Evolutionary conservation across 2,329 filamentous ascomycete species (phyloP), one percentile per base, ranked within the genome.

Genomic region (Aureobasidium pullulans): DNA sequence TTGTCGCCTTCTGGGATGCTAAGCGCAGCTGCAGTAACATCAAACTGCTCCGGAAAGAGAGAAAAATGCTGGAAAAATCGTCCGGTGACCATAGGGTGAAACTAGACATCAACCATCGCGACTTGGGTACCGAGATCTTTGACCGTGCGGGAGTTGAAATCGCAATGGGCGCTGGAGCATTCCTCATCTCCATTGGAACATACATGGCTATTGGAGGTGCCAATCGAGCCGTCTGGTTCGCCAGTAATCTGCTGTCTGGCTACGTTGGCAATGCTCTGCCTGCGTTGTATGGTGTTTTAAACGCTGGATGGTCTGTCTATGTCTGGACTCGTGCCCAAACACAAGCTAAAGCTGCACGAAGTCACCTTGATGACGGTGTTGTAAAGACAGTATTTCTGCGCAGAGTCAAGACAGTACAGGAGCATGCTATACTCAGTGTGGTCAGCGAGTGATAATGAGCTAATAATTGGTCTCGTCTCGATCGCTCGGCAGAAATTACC

Each of bases 191-290:
- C 6, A 64, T 74, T 0, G 81, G 81, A 8, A 82, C 81, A 0
- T 73, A 77, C 60, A 74, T 83, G 75, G 81, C 81, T 9, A 81
- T 83, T 15, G 77, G 71, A 1, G 81, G 81, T 1, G 75, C 71
- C 0, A 71, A 81, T 50, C 68, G 32, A 0, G 61, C 37, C 0
- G 71, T 82, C 0, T 83, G 69, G 59, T 4, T 68, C 0, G 75
- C 77, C 0, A 81, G 77, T 64, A 84, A 84, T 58, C 66, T 82
- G 1, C 66, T 83, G 0, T 82, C 81, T 0, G 81, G 81, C 1
- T 83, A 82, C 61, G 71, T 84, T 16, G 81, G 81, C 2, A 83
- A 84, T 60, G 70, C 74, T 0, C 74, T 78, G 1, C 75, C 79
- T 2, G 79, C 79, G 0, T 28, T 77, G 0, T 83, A 77, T 48